Percentiles rank a stretch among this genome's conserved stretches.
Evolutionary conservation across 352 stramenopile genomes (phyloP).

Genomic region (Phytophthora constricta): DNA sequence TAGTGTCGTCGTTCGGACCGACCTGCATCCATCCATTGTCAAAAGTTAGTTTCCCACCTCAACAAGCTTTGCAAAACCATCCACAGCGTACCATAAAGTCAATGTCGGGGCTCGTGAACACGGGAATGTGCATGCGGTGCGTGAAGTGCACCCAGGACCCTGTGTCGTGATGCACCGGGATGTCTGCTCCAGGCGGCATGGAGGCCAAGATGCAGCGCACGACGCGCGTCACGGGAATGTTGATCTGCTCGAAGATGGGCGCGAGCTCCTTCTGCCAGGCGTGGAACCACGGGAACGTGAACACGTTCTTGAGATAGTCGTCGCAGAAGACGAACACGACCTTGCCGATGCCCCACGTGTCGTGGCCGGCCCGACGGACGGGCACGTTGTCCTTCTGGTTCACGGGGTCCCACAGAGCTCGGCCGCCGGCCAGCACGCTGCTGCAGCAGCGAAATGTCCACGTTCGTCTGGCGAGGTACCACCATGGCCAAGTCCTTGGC

Average conservation of each 20-base stretch:
- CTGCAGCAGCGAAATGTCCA: constrained; percentile 74
- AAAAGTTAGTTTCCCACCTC: background rate
- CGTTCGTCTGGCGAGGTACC: constrained; percentile 57
- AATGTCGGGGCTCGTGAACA: constrained; percentile 88
- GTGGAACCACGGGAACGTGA: constrained; percentile 96
- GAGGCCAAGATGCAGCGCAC: constrained; percentile 96
- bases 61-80: constrained; percentile 1
- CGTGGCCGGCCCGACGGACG: constrained; percentile 94
- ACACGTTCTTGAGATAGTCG: constrained; percentile 97
- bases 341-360: constrained; percentile 98
- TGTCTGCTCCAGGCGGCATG: constrained; percentile 95
- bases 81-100: constrained; percentile 83
- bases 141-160: constrained; percentile 96
- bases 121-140: constrained; percentile 97
- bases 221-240: constrained; percentile 83
- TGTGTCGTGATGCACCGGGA: constrained; percentile 98
- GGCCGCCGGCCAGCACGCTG: constrained; percentile 53
- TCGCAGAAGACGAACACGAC: constrained; percentile 99
- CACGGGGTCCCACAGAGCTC: constrained; percentile 68
- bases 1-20: constrained; percentile 79
- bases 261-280: constrained; percentile 74
- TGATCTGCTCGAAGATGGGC: constrained; percentile 91
- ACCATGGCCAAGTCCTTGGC: constrained; percentile 56
- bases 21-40: constrained; percentile 44
- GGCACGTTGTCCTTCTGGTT: constrained; percentile 90